phyloP scores from a whole-genome alignment of 2,329 filamentous ascomycete genomes.

The Fusarium humuli region DNA sequence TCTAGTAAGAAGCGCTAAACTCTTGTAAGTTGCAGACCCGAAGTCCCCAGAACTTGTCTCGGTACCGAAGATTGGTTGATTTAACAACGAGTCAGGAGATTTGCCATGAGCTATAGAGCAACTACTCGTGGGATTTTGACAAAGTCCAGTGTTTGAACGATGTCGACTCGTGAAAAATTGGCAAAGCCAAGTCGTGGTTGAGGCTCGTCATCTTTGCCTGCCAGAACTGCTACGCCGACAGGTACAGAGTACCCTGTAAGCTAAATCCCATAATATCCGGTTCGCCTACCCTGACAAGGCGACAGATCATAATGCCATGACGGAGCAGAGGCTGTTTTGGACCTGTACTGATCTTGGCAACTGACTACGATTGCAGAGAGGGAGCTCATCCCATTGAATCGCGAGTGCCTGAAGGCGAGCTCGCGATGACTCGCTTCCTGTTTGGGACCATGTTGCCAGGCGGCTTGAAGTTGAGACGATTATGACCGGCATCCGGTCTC shows the following conservation, averaged over 20 bases:
- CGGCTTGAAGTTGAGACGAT: background rate
- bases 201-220: background rate
- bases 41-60: conserved; percentile 18
- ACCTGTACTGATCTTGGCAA: conserved; percentile 30
- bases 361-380: background rate
- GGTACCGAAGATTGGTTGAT: conserved; percentile 15
- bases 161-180: background rate
- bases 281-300: conserved; percentile 2
- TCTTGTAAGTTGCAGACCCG: conserved; percentile 24
- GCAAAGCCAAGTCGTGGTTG: background rate
- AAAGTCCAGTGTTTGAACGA: conserved; percentile 1
- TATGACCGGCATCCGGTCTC: background rate
- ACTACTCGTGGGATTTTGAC: background rate
- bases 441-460: background rate
- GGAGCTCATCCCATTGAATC: background rate
- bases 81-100: conserved; percentile 32
- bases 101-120: background rate
- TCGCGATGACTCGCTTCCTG: background rate
- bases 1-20: conserved; percentile 30
- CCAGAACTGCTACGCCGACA: background rate
- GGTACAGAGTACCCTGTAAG: background rate
- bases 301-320: conserved; percentile 13
- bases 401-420: background rate
- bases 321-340: conserved; percentile 14
- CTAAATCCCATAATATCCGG: conserved; percentile 3